Evolutionary conservation across 305 asterid genomes (phyloP), one percentile per base, ranked within the genome.

Genomic region (Striga hermonthica): DNA sequence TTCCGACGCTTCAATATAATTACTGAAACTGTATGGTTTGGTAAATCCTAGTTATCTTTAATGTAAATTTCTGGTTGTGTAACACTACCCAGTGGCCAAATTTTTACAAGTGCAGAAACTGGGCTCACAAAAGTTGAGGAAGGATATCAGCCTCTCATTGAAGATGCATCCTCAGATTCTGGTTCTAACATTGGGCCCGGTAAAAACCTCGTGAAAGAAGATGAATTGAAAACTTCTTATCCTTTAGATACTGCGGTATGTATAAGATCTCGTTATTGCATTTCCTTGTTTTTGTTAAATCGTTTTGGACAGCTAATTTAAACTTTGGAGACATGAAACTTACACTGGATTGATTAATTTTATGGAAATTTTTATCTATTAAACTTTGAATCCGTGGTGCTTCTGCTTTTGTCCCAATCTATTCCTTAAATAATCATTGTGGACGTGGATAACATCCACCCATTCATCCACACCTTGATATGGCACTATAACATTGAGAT

Each of bases 181-280:
- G 81, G 76, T 62, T 72, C 89, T 14, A 83, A 81, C 60, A 55
- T 88, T 55, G 95, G 82, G 55, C 82, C 69, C 35, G 91, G 84
- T 60, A 88, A 91, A 87, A 83, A 62, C 74, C 79, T 74, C 43
- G 60, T 79, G 72, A 75, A 78, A 58, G 96, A 88, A 76, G 99
- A 94, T 72, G 95, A 90, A 67, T 38, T 81, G 76, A 88, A 88
- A 82, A 70, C 86, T 82, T 79, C 96, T 61, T 75, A 83, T 50
- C 72, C 79, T 55, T 60, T 80, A 67, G 99, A 94, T 70, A 57
- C 83, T 72, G 68, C 87, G 43, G 98, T 93, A 84, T 73, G 92
- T 79, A 56, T 57, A 72, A 63, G 37, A 44, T 67, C 69, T 73
- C 15, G n/a, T n/a, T 75, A 13, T 38, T 53, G 28, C 64, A 9